Percentiles rank a stretch among this genome's conserved stretches.
Evolutionary conservation across 768 basidiomycete species (phyloP).

Genomic region (Dacryopinax spathularia): DNA sequence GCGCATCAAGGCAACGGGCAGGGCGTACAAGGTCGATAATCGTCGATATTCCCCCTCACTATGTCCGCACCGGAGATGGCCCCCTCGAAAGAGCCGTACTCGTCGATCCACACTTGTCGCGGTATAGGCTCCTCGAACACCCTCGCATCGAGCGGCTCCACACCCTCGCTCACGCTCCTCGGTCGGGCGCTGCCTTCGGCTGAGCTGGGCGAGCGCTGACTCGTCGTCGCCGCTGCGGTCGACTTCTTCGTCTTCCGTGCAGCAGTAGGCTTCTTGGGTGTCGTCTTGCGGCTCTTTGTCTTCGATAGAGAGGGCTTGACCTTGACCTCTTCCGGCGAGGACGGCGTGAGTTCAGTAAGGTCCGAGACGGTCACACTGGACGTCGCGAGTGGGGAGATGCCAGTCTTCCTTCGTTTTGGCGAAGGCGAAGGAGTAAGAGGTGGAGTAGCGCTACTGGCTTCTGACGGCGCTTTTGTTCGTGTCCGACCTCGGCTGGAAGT

Average conservation of each 20-base stretch:
- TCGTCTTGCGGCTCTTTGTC: background rate
- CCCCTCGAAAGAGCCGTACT: background rate
- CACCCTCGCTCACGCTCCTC: background rate
- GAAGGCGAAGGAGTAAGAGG: background rate
- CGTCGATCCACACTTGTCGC: background rate
- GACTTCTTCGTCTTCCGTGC: background rate
- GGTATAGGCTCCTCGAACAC: slow-evolving; percentile 1
- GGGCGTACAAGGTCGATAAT: background rate
- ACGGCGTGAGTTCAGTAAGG: background rate
- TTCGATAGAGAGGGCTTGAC: background rate
- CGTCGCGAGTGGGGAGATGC: background rate
- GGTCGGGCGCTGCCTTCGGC: background rate
- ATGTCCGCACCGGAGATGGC: background rate
- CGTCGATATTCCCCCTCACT: background rate
- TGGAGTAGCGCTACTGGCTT: background rate
- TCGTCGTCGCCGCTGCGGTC: background rate
- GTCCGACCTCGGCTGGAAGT: background rate
- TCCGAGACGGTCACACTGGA: background rate
- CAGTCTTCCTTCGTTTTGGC: background rate
- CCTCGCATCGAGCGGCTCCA: background rate
- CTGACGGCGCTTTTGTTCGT: background rate
- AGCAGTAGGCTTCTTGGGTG: background rate
- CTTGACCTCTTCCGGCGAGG: background rate
- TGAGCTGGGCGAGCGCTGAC: background rate
- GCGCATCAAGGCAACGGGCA: background rate